phyloP scores from a whole-genome alignment of 352 stramenopile species.

The Phytophthora lateralis region DNA sequence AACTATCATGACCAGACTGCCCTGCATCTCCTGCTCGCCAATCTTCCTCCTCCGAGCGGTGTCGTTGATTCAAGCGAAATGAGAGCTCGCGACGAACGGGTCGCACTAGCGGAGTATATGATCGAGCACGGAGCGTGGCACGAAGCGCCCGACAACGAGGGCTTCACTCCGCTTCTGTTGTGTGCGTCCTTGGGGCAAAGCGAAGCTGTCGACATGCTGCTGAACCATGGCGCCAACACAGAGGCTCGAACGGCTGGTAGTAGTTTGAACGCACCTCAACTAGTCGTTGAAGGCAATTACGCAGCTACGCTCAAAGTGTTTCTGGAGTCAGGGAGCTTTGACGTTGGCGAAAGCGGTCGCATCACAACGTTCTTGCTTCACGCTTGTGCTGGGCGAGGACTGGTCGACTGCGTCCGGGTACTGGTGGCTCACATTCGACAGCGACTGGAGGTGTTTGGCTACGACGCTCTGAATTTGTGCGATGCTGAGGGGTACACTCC shows the following conservation, averaged over 20 bases:
- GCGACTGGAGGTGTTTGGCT: slow-evolving; percentile 33
- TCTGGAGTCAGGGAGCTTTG: slow-evolving; percentile 55
- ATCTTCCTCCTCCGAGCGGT: slow-evolving; percentile 36
- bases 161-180: slow-evolving; percentile 69
- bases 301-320: slow-evolving; percentile 50
- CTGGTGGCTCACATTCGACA: slow-evolving; percentile 56
- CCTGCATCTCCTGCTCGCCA: slow-evolving; percentile 77
- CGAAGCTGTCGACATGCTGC: slow-evolving; percentile 67
- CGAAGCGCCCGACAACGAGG: slow-evolving; percentile 66
- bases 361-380: slow-evolving; percentile 67
- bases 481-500: slow-evolving; percentile 83
- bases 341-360: slow-evolving; percentile 37
- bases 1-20: slow-evolving; percentile 67
- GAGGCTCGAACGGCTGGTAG: slow-evolving; percentile 43
- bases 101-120: slow-evolving; percentile 77
- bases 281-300: slow-evolving; percentile 73
- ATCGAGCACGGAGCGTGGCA: slow-evolving; percentile 88
- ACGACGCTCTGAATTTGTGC: slow-evolving; percentile 44
- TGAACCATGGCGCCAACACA: slow-evolving; percentile 68
- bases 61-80: slow-evolving; percentile 11
- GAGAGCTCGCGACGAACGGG: slow-evolving; percentile 39
- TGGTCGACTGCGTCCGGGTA: slow-evolving; percentile 59
- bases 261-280: slow-evolving; percentile 51
- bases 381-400: slow-evolving; percentile 57
- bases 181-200: slow-evolving; percentile 63